phyloP scores from a whole-genome alignment of 2,329 filamentous ascomycete species.

The Thermoascus crustaceus region DNA sequence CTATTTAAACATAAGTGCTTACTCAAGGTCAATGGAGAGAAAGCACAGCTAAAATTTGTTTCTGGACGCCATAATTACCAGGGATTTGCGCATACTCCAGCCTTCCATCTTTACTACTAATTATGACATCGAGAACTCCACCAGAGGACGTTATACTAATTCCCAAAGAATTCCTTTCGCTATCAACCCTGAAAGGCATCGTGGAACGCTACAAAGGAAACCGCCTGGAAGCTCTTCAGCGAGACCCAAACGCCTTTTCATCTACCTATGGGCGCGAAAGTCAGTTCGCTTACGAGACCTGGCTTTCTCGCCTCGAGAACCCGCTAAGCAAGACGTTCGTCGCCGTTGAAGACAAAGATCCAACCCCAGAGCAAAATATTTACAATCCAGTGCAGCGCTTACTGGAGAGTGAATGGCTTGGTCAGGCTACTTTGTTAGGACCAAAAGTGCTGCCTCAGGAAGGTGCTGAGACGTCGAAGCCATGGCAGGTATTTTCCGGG shows the following conservation, averaged over 20 bases:
- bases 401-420: conserved; percentile 19
- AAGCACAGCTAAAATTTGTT: no score
- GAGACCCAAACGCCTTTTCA: conserved; percentile 21
- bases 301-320: conserved; percentile 21
- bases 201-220: conserved; percentile 14
- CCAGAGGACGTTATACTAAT: conserved; percentile 1
- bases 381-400: no score
- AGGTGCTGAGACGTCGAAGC: background rate
- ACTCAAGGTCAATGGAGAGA: no score
- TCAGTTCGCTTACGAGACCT: conserved; percentile 15
- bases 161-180: background rate
- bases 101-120: conserved; percentile 3
- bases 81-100: conserved; percentile 4
- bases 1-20: no score
- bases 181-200: conserved; percentile 3
- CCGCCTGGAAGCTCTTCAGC: conserved; percentile 19
- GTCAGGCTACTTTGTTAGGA: conserved; percentile 20
- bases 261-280: conserved; percentile 23
- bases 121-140: background rate
- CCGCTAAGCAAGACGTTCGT: conserved; percentile 19
- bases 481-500: conserved; percentile 1
- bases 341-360: no score
- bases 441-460: conserved; percentile 11
- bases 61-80: no score
- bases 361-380: no score